Conservation (phyloP, 768 basidiomycete genomes). For the Chlorophyllum brunneum region DNA sequence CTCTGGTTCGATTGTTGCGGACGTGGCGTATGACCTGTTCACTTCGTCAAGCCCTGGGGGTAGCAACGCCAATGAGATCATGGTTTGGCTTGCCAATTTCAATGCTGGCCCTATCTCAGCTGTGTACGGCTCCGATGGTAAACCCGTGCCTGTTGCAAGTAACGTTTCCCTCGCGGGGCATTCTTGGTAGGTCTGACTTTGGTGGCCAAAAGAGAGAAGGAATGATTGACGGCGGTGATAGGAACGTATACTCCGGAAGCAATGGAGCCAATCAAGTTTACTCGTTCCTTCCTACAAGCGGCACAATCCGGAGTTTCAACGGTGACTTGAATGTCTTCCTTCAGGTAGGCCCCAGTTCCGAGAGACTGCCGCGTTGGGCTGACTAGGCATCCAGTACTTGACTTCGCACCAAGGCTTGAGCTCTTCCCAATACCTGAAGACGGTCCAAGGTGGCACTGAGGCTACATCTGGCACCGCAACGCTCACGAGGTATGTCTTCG, state of each 20-base stretch:
- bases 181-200: constrained; percentile 37
- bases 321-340: constrained; percentile 54
- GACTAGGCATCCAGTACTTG: constrained; percentile 38
- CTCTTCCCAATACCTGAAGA: constrained; percentile 52
- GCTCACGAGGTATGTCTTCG: constrained; percentile 45
- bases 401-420: constrained; percentile 40
- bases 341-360: constrained; percentile 25
- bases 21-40: constrained; percentile 65
- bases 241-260: constrained; percentile 51
- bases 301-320: constrained; percentile 43
- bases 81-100: constrained; percentile 64
- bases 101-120: constrained; percentile 57
- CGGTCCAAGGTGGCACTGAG: constrained; percentile 62
- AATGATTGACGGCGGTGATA: constrained; percentile 15
- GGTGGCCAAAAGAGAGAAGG: neutral
- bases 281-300: constrained; percentile 40
- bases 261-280: constrained; percentile 53
- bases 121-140: constrained; percentile 40
- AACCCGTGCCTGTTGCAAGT: constrained; percentile 41
- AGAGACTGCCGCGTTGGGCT: neutral
- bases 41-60: constrained; percentile 50
- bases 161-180: constrained; percentile 44
- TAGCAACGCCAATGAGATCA: constrained; percentile 45
- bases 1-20: constrained; percentile 40
- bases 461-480: constrained; percentile 54